Evolutionary conservation across 2,329 filamentous ascomycete species (phyloP).

Genomic region (Nothophoma quercina): DNA sequence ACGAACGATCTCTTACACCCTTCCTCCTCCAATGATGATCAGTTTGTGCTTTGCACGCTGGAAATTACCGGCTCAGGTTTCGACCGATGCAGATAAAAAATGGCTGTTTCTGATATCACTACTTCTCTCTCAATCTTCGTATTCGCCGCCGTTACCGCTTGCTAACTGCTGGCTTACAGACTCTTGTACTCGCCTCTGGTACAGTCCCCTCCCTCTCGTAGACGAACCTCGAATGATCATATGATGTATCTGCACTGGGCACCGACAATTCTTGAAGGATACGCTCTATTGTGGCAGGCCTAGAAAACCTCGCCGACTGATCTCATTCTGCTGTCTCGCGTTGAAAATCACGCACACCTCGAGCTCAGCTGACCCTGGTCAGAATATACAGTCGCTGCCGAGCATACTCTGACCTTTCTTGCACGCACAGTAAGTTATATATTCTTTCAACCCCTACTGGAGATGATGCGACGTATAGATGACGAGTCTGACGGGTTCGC

Average conservation of each 20-base stretch:
- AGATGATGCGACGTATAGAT: slow-evolving; percentile 65
- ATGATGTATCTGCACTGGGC: slow-evolving; percentile 98
- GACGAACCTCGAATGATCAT: slow-evolving; percentile 27
- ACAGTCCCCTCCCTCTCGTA: slow-evolving; percentile 23
- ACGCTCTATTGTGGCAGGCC: slow-evolving; percentile 94
- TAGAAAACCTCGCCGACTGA: slow-evolving; percentile 99
- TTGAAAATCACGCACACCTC: neutral
- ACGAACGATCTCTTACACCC: neutral
- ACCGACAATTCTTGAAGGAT: slow-evolving; percentile 86
- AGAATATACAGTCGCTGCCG: neutral
- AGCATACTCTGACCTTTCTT: neutral
- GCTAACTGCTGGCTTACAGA: slow-evolving; percentile 21
- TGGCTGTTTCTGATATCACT: slow-evolving; percentile 52
- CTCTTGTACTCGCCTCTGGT: slow-evolving; percentile 24
- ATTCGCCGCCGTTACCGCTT: neutral
- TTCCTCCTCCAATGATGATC: slow-evolving; percentile 47
- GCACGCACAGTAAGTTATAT: slow-evolving; percentile 27
- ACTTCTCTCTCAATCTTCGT: neutral
- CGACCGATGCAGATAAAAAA: slow-evolving; percentile 49
- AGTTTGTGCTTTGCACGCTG: slow-evolving; percentile 52
- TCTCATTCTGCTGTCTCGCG: slow-evolving; percentile 30
- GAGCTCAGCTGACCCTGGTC: slow-evolving; percentile 18
- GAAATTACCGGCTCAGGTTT: slow-evolving; percentile 56
- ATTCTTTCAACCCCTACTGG: slow-evolving; percentile 15
- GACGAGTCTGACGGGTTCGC: slow-evolving; percentile 79